A percentile compares a stretch with the other conserved stretches of the same genome.
Evolutionary conservation across 2,329 filamentous ascomycete species (phyloP).

Genomic region (Verticillium zaregamsianum): DNA sequence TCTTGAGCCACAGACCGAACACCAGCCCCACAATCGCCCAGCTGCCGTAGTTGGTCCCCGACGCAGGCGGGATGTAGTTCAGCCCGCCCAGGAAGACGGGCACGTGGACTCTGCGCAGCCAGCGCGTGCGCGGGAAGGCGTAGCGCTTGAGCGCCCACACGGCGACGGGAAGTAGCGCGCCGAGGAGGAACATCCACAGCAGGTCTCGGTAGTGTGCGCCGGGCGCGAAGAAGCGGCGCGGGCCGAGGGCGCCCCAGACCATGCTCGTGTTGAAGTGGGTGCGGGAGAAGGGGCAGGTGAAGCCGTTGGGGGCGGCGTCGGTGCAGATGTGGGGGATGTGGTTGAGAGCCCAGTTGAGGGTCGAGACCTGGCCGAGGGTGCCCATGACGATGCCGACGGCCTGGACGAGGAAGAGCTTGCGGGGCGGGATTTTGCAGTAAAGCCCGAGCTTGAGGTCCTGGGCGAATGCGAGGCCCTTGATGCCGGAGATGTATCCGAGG

Average conservation of each 20-base stretch:
- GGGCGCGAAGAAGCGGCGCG: constrained; percentile 47
- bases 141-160: constrained; percentile 32
- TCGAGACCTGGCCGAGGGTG: constrained; percentile 38
- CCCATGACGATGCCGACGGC: constrained; percentile 37
- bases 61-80: constrained; percentile 27
- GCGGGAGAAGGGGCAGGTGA: constrained; percentile 31
- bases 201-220: constrained; percentile 45
- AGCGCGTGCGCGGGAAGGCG: constrained; percentile 17
- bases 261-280: constrained; percentile 49
- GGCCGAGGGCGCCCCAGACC: constrained; percentile 55
- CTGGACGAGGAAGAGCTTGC: constrained; percentile 38
- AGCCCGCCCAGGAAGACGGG: constrained; percentile 24
- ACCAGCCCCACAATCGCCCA: constrained; percentile 24
- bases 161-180: constrained; percentile 40
- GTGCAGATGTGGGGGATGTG: constrained; percentile 47
- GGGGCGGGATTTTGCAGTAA: constrained; percentile 37
- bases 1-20: constrained; percentile 21
- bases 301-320: constrained; percentile 38
- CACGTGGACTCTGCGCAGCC: constrained; percentile 23
- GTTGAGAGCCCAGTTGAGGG: constrained; percentile 29
- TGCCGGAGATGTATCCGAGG: constrained; percentile 34
- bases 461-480: constrained; percentile 35
- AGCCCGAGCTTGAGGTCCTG: constrained; percentile 42
- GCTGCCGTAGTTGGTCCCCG: constrained; percentile 26
- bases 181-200: constrained; percentile 51